Conservation (phyloP, 2,329 filamentous ascomycete genomes). For the Graphiopsis chlorocephala region DNA sequence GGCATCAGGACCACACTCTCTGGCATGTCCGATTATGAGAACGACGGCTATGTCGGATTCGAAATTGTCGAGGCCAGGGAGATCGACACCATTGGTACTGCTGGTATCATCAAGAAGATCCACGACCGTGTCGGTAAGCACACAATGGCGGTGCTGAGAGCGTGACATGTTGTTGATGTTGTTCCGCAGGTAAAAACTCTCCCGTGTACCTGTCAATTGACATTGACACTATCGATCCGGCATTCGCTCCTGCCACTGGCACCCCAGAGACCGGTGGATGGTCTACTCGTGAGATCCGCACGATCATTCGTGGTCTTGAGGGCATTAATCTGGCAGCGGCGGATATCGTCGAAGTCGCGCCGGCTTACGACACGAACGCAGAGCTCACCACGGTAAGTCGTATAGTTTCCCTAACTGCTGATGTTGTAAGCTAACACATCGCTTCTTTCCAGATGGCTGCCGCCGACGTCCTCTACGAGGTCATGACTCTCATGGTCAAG, state of each 20-base stretch:
- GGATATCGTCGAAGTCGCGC: conserved; percentile 72
- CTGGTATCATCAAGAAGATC: conserved; percentile 77
- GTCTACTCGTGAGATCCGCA: conserved; percentile 70
- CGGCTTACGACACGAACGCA: conserved; percentile 70
- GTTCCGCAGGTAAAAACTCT: conserved; percentile 46
- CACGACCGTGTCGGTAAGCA: conserved; percentile 65
- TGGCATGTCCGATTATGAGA: conserved; percentile 76
- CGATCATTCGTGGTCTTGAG: conserved; percentile 67
- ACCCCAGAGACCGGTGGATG: conserved; percentile 75
- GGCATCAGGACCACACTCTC: conserved; percentile 81
- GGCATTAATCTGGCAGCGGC: conserved; percentile 66
- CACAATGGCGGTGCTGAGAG: neutral
- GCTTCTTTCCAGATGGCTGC: conserved; percentile 46
- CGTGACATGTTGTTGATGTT: neutral
- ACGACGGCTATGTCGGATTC: conserved; percentile 82
- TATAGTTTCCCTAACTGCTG: neutral
- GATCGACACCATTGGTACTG: conserved; percentile 63
- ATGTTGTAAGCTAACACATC: neutral
- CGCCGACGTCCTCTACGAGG: conserved; percentile 70
- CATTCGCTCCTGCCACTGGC: conserved; percentile 72
- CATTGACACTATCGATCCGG: conserved; percentile 84
- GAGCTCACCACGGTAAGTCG: conserved; percentile 60
- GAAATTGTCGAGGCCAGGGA: conserved; percentile 75
- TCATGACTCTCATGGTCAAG: conserved; percentile 81
- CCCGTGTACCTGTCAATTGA: conserved; percentile 82